These are phyloP conservation scores for Scutellaria minor DNA, from an alignment of 257 asterid species.

Conservation along the genomic window DNA sequence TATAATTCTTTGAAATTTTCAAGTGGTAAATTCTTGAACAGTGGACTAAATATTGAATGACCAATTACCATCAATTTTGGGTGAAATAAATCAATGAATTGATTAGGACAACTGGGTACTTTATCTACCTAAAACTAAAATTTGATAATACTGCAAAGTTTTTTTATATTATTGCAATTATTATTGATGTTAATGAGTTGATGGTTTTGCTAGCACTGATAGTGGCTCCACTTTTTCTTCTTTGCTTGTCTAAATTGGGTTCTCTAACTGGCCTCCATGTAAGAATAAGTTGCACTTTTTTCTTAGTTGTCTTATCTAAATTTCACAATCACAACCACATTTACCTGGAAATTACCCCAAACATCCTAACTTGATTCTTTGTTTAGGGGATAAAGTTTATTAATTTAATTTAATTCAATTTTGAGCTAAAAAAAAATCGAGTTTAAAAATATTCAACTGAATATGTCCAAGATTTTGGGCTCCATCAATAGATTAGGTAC, in stretches of 20 bases:
- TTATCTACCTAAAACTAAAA: background rate
- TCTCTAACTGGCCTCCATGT: background rate
- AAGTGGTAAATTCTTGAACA: background rate
- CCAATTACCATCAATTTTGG: background rate
- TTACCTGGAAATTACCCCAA: slow-evolving; percentile 5
- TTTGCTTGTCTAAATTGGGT: slow-evolving; percentile 31
- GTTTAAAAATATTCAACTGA: too few species aligned
- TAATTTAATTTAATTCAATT: too few species aligned
- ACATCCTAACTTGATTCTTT: background rate
- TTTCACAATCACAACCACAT: background rate
- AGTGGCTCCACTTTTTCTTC: background rate
- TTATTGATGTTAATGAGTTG: background rate
- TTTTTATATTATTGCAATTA: background rate
- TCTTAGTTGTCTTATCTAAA: background rate
- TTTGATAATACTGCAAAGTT: background rate
- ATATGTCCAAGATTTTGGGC: too few species aligned
- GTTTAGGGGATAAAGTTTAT: too few species aligned
- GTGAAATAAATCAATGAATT: background rate
- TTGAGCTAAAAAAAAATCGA: too few species aligned
- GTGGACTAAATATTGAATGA: background rate
- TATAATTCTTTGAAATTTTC: background rate
- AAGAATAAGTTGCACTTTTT: background rate
- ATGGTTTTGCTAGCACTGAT: background rate
- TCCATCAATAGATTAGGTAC: too few species aligned
- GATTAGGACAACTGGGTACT: background rate